Base-by-base conservation (phyloP, 345 rosid genomes). In the Citrus glauca region DNA sequence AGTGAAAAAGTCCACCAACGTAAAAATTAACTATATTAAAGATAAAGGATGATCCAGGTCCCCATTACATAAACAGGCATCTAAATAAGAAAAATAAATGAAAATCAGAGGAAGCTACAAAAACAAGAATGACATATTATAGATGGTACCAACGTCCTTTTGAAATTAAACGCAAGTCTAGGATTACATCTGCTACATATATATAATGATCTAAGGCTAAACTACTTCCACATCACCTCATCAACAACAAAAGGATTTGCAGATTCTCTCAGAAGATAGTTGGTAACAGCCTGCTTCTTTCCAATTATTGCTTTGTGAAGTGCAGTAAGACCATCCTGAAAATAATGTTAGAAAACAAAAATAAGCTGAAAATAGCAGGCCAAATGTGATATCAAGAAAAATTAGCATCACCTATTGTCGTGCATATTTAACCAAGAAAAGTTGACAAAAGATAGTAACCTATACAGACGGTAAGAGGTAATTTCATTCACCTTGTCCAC, bases 231-330 rank as follows among this genome's bases (percentile, higher is more conserved):
- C 80, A 88, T 84, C 72, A 93, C 99, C 74, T 91, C 77, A 84
- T 93, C 97, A 60, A 78, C 81, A 78, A 90, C 91, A 82, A 96
- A 91, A 38, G 98, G 97, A 79, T 90, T 88, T 42, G 97, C 97
- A 0, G 99, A 93, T 88, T 96, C 97, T 83, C 97, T 92, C 76
- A 93, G 83, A 50, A 93, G 92, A 85, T 91, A 93, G 86, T 90
- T 87, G 37, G 88, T 87, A 64, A 91, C 77, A 13, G 99, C 98
- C 86, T 88, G 97, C 90, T 90, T 93, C 87, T 91, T 93, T 63
- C 95, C 86, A 69, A 87, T 81, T 77, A 93, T 87, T 75, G 98
- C 98, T 86, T 86, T 88, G 88, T 94, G 97, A 57, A 96, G 87
- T 65, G 97, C 98, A 79, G 94, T 89, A 79, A 89, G 81, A 66